These are phyloP conservation scores for Purshia tridentata DNA, from an alignment of 306 rosid genomes.

Conservation along the genomic window DNA sequence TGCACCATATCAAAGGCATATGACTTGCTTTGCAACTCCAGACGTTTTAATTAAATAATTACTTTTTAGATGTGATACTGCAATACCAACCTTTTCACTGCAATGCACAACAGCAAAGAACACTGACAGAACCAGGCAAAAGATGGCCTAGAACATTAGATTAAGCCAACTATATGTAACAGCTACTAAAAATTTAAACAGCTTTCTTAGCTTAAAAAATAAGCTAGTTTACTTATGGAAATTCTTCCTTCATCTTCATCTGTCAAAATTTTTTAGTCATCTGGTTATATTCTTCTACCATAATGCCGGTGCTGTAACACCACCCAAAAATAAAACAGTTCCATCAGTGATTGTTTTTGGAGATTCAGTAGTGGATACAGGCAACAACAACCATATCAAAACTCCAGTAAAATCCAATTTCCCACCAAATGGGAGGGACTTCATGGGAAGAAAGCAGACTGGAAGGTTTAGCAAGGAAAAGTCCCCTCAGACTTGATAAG, in stretches of 20 bases:
- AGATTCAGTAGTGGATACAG: constrained; percentile 71
- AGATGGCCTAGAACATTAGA: not conserved
- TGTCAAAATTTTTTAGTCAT: constrained; percentile 16
- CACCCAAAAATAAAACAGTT: constrained; percentile 40
- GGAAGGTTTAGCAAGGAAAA: constrained; percentile 75
- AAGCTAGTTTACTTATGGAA: not conserved
- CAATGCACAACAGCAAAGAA: not conserved
- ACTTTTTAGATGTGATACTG: not conserved
- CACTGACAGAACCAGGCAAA: not conserved
- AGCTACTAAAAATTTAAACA: not conserved
- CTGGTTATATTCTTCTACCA: constrained; percentile 13
- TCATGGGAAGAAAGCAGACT: constrained; percentile 43
- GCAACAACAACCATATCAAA: constrained; percentile 57
- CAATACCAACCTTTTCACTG: not conserved
- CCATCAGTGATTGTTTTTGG: constrained; percentile 69
- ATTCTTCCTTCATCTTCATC: constrained; percentile 10
- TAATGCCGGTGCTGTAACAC: constrained; percentile 7
- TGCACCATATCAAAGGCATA: not conserved
- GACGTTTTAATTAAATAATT: not conserved
- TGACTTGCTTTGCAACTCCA: not conserved
- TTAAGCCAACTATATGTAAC: not conserved
- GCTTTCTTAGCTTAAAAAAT: not conserved
- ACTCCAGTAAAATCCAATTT: constrained; percentile 57
- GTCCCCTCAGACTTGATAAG: constrained; percentile 57
- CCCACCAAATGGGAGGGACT: constrained; percentile 69